Percentiles rank a stretch among this genome's conserved stretches.
These are phyloP conservation scores for Nigrospora osmanthi DNA, from an alignment of 2,329 filamentous ascomycete species.

Conservation along the genomic window DNA sequence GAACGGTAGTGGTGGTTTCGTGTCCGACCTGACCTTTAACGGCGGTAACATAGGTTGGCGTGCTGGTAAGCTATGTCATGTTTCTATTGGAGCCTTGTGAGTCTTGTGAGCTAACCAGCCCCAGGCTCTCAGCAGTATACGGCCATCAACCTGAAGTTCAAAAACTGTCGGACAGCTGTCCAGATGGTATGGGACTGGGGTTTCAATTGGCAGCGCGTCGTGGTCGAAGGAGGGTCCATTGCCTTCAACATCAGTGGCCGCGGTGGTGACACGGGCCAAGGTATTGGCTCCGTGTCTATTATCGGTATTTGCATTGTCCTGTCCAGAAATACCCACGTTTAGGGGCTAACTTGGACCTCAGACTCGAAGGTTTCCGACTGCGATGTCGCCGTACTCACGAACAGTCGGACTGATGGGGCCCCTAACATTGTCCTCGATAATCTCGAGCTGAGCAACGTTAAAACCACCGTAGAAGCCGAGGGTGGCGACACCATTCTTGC, in stretches of 20 bases:
- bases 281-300: constrained; percentile 46
- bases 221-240: constrained; percentile 1
- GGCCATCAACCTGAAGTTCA: constrained; percentile 46
- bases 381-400: constrained; percentile 43
- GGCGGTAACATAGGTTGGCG: constrained; percentile 48
- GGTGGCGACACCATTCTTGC: neutral
- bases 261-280: constrained; percentile 21
- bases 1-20: constrained; percentile 50
- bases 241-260: constrained; percentile 34
- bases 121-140: constrained; percentile 57
- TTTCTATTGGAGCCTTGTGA: too few relatives aligned
- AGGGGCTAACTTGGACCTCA: too few relatives aligned
- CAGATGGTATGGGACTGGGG: constrained; percentile 53
- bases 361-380: constrained; percentile 44
- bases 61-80: too few relatives aligned
- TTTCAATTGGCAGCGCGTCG: constrained; percentile 22
- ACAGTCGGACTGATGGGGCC: constrained; percentile 24
- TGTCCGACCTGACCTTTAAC: constrained; percentile 51
- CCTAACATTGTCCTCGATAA: constrained; percentile 42
- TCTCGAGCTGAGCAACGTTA: constrained; percentile 32
- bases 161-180: constrained; percentile 42
- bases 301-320: too few relatives aligned
- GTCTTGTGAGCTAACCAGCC: too few relatives aligned
- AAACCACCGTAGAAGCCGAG: neutral
- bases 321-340: too few relatives aligned